phyloP scores from a whole-genome alignment of 169 alveolate species.

The Plasmodium yoelii region DNA sequence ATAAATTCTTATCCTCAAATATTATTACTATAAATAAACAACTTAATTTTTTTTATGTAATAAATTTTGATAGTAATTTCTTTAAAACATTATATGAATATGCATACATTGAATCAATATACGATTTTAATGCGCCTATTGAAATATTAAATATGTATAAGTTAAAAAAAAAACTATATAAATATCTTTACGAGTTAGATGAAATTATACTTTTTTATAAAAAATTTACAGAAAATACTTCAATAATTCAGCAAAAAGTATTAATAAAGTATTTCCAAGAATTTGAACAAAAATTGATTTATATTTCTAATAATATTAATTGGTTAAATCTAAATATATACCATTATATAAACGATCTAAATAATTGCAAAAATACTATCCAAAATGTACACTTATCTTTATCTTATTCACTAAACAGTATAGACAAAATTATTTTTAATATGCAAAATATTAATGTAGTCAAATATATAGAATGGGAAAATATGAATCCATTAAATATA shows the following conservation, averaged over 20 bases:
- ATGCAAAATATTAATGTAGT: conserved; percentile 72
- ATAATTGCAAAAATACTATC: conserved; percentile 40
- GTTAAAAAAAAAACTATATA: conserved; percentile 54
- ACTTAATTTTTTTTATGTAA: conserved; percentile 60
- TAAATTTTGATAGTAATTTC: conserved; percentile 56
- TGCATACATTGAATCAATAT: conserved; percentile 58
- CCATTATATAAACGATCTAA: conserved; percentile 65
- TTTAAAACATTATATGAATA: conserved; percentile 70
- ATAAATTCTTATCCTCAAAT: conserved; percentile 53
- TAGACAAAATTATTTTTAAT: conserved; percentile 66
- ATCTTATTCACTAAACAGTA: conserved; percentile 54
- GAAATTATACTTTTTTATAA: conserved; percentile 56
- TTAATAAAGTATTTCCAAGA: conserved; percentile 50
- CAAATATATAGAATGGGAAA: conserved; percentile 47
- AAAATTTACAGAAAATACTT: conserved; percentile 41
- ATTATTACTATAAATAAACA: conserved; percentile 68
- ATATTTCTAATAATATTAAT: conserved; percentile 61
- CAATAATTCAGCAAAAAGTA: conserved; percentile 58
- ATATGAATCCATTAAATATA: conserved; percentile 69
- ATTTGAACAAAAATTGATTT: conserved; percentile 69
- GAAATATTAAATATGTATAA: conserved; percentile 67
- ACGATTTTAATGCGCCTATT: conserved; percentile 54
- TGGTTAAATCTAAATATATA: conserved; percentile 72
- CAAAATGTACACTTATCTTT: conserved; percentile 64
- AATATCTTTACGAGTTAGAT: conserved; percentile 58